phyloP scores from a whole-genome alignment of 441 rosid genomes.

The Pelargonium myrrhifolium region DNA sequence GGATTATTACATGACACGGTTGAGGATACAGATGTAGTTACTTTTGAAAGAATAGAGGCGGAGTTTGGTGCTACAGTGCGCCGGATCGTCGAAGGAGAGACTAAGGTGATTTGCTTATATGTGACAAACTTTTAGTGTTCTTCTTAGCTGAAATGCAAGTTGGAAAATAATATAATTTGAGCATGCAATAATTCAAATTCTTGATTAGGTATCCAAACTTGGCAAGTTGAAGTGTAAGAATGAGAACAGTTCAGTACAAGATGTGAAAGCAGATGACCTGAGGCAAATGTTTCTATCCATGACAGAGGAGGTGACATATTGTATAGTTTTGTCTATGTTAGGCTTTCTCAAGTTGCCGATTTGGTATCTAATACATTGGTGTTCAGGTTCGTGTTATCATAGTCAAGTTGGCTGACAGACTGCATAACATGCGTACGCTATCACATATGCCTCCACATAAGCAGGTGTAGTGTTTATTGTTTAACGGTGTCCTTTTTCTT shows the following conservation, averaged over 20 bases:
- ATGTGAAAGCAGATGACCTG: conserved; percentile 97
- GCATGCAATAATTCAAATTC: neutral
- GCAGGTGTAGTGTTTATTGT: conserved; percentile 51
- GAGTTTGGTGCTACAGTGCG: conserved; percentile 88
- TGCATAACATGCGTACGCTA: conserved; percentile 97
- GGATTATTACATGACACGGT: conserved; percentile 97
- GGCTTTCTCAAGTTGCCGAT: neutral
- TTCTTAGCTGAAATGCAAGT: conserved; percentile 7
- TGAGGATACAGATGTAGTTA: conserved; percentile 90
- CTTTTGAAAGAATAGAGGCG: conserved; percentile 86
- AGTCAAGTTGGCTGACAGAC: conserved; percentile 95
- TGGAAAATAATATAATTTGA: conserved; percentile 1
- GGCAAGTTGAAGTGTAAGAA: conserved; percentile 84
- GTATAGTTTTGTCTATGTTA: neutral
- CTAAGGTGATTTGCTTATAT: conserved; percentile 55
- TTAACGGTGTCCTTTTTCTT: conserved; percentile 20
- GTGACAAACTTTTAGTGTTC: conserved; percentile 12
- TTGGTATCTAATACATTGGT: conserved; percentile 22
- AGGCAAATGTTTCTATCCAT: conserved; percentile 96
- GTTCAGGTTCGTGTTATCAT: conserved; percentile 93
- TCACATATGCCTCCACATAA: conserved; percentile 89
- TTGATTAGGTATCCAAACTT: conserved; percentile 72
- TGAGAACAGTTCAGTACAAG: conserved; percentile 63
- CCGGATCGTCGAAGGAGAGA: conserved; percentile 95
- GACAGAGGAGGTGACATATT: conserved; percentile 78